Evolutionary conservation across 192 early-diverging fungal species (phyloP).

Genomic region (Coemansia sp.): DNA sequence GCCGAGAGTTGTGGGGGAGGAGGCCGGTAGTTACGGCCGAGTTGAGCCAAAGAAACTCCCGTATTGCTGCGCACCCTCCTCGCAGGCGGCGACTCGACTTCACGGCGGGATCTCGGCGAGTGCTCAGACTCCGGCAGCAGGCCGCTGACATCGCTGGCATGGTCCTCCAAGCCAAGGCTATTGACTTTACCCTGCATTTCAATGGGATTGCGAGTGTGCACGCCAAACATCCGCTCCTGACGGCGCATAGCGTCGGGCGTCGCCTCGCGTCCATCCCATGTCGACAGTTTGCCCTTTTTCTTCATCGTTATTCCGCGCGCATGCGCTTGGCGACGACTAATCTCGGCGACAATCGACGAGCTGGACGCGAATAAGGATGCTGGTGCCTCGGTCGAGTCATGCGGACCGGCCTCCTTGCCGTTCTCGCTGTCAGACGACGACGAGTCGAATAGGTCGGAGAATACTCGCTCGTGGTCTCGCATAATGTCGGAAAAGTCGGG

Average conservation of each 20-base stretch:
- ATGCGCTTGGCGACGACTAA: slow-evolving; percentile 20
- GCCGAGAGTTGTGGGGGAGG: too few relatives aligned
- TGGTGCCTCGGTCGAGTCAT: slow-evolving; percentile 25
- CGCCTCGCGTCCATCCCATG: slow-evolving; percentile 51
- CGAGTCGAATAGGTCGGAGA: slow-evolving; percentile 28
- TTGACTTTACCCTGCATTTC: slow-evolving; percentile 42
- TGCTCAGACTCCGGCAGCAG: slow-evolving; percentile 22
- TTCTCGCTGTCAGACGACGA: slow-evolving; percentile 8
- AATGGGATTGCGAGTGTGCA: slow-evolving; percentile 17
- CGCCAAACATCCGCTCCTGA: slow-evolving; percentile 32
- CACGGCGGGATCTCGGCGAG: slow-evolving; percentile 15
- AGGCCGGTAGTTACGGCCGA: neutral
- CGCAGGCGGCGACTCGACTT: neutral
- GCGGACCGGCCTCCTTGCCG: slow-evolving; percentile 1
- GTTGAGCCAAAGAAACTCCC: slow-evolving; percentile 1
- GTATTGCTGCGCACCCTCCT: slow-evolving; percentile 15
- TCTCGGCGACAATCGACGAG: slow-evolving; percentile 40
- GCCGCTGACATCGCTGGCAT: slow-evolving; percentile 38
- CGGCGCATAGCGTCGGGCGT: slow-evolving; percentile 31
- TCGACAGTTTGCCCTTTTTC: slow-evolving; percentile 8
- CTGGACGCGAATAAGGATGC: slow-evolving; percentile 51
- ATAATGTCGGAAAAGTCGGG: slow-evolving; percentile 34
- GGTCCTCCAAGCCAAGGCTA: slow-evolving; percentile 41
- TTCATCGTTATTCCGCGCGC: too few relatives aligned
- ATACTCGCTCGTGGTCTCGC: slow-evolving; percentile 47